Base-by-base conservation (phyloP, 2,329 filamentous ascomycete genomes). In the Cladophialophora chaetospira region DNA sequence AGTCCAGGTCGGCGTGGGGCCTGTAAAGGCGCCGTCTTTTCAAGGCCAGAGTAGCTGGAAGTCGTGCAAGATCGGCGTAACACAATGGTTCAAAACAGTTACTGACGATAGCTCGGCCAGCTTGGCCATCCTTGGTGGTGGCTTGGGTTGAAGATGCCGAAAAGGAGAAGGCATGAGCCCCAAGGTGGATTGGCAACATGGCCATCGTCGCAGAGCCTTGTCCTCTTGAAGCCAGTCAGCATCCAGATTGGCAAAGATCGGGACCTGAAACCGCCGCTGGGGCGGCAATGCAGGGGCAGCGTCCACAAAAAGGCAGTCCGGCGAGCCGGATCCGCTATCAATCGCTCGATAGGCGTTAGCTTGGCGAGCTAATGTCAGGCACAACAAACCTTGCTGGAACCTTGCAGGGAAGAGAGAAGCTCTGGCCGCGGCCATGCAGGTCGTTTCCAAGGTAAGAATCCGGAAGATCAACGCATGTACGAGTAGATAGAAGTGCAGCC, bases 171-270 rank as follows among this genome's bases (percentile, higher is more conserved):
- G 31, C 15, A 25, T 21, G 23, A 13, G 23, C 11, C 6, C 19
- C 8, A 13, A 26, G 8, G 50, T 36, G 23, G 29, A 26, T 53
- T 53, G 28, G 21, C 21, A 21, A 51, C 35, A 36, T 42, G 48
- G 57, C 60, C 56, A 63, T 25, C 55, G 57, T 53, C 54, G 35
- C 48, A 51, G 35, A 35, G 26, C 36, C 48, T 43, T 38, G 48
- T 29, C 10, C 13, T 11, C 21, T 28, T 36, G 25, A 51, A 51
- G 48, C 48, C 48, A 51, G 48, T 51, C 48, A 51, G 48, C 48
- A 40, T 31, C 36, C 48, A 43, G 48, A 43, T 31, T 51, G 48
- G 48, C 35, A 42, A 42, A 29, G 36, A 51, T 21, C 25, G 8
- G 35, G 15, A 13, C 13, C 26, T 51, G 48, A 51, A 51, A 51